Evolutionary conservation across 2,329 filamentous ascomycete species (phyloP).

Genomic region (Pyrenochaeta sp.): DNA sequence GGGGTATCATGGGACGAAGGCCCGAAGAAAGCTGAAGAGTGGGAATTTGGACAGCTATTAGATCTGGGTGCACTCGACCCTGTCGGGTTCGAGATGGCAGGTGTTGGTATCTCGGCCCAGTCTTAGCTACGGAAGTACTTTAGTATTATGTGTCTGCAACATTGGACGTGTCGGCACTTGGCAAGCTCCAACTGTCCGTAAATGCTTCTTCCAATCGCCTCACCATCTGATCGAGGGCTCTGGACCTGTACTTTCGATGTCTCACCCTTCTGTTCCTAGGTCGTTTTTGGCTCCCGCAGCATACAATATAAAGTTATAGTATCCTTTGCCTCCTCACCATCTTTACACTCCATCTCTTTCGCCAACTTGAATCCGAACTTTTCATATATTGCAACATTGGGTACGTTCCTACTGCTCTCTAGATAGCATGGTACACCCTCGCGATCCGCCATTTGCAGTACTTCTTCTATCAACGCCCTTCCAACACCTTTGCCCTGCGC

Average conservation of each 20-base stretch:
- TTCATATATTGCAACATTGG: conserved; percentile 76
- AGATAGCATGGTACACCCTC: conserved; percentile 74
- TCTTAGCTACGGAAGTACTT: too few relatives aligned
- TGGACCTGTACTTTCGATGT: too few relatives aligned
- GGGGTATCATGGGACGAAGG: conserved; percentile 39
- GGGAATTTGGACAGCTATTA: conserved; percentile 22
- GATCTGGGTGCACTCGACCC: conserved; percentile 9
- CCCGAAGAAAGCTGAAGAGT: conserved; percentile 24
- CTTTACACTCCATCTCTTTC: conserved; percentile 72
- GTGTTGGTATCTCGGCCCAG: too few relatives aligned
- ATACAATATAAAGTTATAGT: conserved; percentile 57
- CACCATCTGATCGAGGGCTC: too few relatives aligned
- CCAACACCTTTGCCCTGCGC: conserved; percentile 74
- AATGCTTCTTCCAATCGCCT: too few relatives aligned
- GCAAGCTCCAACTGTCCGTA: too few relatives aligned
- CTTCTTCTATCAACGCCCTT: conserved; percentile 68
- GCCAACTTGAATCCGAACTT: conserved; percentile 72
- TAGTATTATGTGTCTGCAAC: too few relatives aligned
- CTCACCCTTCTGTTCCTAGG: too few relatives aligned
- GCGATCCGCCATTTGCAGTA: conserved; percentile 69
- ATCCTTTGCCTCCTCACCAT: conserved; percentile 61
- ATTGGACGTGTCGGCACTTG: too few relatives aligned
- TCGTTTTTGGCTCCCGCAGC: conserved; percentile 49
- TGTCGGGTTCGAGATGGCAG: background rate
- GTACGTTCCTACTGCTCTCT: conserved; percentile 72